phyloP scores from a whole-genome alignment of 176 grass and related monocot species.

The Phoenix dactylifera region DNA sequence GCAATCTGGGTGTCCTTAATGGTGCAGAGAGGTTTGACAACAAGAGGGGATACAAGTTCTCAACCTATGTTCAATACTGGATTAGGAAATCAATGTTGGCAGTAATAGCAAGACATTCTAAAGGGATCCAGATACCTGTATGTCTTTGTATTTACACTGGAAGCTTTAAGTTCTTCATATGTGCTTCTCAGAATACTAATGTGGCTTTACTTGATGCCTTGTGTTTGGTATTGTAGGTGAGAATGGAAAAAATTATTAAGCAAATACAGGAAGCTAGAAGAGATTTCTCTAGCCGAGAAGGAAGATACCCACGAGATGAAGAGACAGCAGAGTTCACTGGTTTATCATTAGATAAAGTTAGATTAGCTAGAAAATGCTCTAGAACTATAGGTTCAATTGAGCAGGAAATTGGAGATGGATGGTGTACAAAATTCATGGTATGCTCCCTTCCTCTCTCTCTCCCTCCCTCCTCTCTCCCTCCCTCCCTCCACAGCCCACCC shows the following conservation, averaged over 20 bases:
- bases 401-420: conserved; percentile 29
- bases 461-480: no score
- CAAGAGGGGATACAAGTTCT: conserved; percentile 63
- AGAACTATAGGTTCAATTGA: conserved; percentile 49
- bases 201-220: background rate
- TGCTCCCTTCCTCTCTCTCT: no score
- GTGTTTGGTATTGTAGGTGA: conserved; percentile 34
- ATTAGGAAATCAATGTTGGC: conserved; percentile 78
- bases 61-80: conserved; percentile 80
- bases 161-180: background rate
- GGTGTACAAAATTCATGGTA: conserved; percentile 43
- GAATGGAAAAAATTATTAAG: conserved; percentile 65
- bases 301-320: conserved; percentile 46
- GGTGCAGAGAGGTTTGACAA: conserved; percentile 77
- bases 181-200: background rate
- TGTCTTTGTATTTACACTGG: conserved; percentile 15
- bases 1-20: conserved; percentile 67
- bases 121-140: conserved; percentile 65
- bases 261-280: conserved; percentile 56
- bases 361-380: conserved; percentile 62
- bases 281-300: conserved; percentile 25
- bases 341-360: conserved; percentile 50
- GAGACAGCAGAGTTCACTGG: conserved; percentile 50
- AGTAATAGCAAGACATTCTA: conserved; percentile 43
- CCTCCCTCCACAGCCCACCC: no score